Conservation (phyloP, 1,284 basidiomycete genomes). For the Ceratobasidium sp. region DNA sequence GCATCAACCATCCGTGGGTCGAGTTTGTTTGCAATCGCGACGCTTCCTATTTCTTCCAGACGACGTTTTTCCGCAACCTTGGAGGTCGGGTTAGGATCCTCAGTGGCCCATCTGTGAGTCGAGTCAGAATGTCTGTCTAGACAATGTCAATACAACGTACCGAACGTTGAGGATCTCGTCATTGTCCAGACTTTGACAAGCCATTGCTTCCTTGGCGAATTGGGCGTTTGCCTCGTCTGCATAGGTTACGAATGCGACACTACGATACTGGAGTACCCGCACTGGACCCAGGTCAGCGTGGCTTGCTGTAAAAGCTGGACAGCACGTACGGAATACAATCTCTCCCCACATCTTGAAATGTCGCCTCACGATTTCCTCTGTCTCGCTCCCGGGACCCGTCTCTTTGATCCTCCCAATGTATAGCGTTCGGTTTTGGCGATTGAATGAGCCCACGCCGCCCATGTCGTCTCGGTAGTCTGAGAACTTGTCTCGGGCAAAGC, state of each 20-base stretch:
- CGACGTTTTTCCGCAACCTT: slow-evolving; percentile 85
- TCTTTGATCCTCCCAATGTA: slow-evolving; percentile 96
- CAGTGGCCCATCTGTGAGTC: slow-evolving; percentile 80
- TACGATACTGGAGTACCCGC: slow-evolving; percentile 90
- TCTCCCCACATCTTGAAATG: slow-evolving; percentile 99
- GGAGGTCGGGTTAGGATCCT: slow-evolving; percentile 91
- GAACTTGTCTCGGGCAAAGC: slow-evolving; percentile 97
- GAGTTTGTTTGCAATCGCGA: slow-evolving; percentile 81
- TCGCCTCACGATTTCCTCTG: slow-evolving; percentile 84
- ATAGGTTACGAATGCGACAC: slow-evolving; percentile 97
- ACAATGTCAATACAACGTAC: slow-evolving; percentile 46
- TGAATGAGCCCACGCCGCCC: slow-evolving; percentile 98
- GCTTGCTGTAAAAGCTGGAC: not conserved
- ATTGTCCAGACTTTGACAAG: slow-evolving; percentile 96
- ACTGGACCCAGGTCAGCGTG: slow-evolving; percentile 56
- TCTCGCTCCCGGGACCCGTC: slow-evolving; percentile 84
- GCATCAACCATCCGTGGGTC: slow-evolving; percentile 87
- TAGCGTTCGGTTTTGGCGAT: slow-evolving; percentile 90
- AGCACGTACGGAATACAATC: slow-evolving; percentile 83
- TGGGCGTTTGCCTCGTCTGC: slow-evolving; percentile 85
- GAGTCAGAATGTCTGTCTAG: slow-evolving; percentile 35
- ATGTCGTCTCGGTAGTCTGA: slow-evolving; percentile 98
- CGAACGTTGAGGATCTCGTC: slow-evolving; percentile 98
- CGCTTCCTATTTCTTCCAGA: slow-evolving; percentile 80
- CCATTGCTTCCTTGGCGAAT: slow-evolving; percentile 99